Percentiles rank a stretch among this genome's conserved stretches.
These are phyloP conservation scores for Suhomyces chickasaworum DNA, from an alignment of 1,139 yeast species.

Conservation along the genomic window DNA sequence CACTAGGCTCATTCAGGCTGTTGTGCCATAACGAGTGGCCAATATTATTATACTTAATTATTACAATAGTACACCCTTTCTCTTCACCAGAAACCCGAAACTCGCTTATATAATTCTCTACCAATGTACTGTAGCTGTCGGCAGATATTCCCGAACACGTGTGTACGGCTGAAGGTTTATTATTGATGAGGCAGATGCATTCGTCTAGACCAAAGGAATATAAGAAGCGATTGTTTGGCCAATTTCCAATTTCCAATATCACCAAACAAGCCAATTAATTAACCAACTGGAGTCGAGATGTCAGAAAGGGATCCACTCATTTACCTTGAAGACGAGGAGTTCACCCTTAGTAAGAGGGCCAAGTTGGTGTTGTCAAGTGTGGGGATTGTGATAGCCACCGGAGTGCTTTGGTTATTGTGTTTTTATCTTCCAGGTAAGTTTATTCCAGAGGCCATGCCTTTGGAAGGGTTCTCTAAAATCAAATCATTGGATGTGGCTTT, in stretches of 20 bases:
- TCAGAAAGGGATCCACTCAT: slow-evolving; percentile 21
- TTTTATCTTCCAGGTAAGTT: slow-evolving; percentile 36
- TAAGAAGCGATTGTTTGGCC: slow-evolving; percentile 1
- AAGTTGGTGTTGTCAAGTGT: slow-evolving; percentile 18
- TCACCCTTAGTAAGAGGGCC: slow-evolving; percentile 19
- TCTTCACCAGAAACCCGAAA: too few species aligned
- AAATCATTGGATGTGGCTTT: slow-evolving; percentile 28
- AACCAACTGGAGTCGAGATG: slow-evolving; percentile 1
- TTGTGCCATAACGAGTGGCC: too few species aligned
- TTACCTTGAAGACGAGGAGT: slow-evolving; percentile 22
- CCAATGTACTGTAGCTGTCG: not conserved
- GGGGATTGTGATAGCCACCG: slow-evolving; percentile 23
- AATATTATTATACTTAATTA: not conserved
- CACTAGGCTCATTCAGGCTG: too few species aligned
- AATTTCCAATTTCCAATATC: not conserved
- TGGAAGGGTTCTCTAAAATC: slow-evolving; percentile 32
- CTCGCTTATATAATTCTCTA: not conserved
- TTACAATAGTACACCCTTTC: not conserved
- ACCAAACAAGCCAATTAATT: not conserved
- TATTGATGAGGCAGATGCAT: not conserved
- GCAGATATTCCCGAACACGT: not conserved
- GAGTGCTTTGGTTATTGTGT: slow-evolving; percentile 34
- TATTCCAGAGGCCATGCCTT: slow-evolving; percentile 36
- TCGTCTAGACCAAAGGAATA: slow-evolving; percentile 4
- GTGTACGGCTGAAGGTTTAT: not conserved